Evolutionary conservation across 169 alveolate genomes (phyloP).

Genomic region (Babesia bigemina): DNA sequence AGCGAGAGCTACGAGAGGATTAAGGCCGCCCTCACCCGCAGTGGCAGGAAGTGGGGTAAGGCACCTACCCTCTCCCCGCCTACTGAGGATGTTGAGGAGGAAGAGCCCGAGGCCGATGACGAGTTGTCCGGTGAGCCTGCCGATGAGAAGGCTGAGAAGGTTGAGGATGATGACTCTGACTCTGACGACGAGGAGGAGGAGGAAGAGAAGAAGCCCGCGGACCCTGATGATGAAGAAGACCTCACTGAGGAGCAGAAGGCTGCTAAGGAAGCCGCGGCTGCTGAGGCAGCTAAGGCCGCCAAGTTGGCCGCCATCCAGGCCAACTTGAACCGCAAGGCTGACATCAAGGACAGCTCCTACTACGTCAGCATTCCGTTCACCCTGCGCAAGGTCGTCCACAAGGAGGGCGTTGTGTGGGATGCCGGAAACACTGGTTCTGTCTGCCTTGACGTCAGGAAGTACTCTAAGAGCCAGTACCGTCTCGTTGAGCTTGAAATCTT

Average conservation of each 20-base stretch:
- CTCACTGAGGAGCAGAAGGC: conserved; percentile 11
- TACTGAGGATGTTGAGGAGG: not conserved
- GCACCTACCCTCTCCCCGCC: not conserved
- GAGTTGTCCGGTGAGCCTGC: not conserved
- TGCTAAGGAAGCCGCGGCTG: not conserved
- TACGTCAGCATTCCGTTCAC: conserved; percentile 6
- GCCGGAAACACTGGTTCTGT: conserved; percentile 14
- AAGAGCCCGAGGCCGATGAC: not conserved
- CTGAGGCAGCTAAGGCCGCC: not conserved
- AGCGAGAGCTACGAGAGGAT: not conserved
- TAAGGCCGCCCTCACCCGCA: not conserved
- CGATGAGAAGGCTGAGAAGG: not conserved
- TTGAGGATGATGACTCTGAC: not conserved
- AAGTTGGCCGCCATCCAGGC: conserved; percentile 11
- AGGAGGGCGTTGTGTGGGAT: conserved; percentile 50
- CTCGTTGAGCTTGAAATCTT: conserved; percentile 36
- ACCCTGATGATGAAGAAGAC: not conserved
- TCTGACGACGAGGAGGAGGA: not conserved
- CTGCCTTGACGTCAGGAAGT: conserved; percentile 34
- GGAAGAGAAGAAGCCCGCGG: not conserved
- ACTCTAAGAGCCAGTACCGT: conserved; percentile 31
- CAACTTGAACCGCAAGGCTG: conserved; percentile 9
- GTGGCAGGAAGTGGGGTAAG: not conserved
- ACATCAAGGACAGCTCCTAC: conserved; percentile 11
- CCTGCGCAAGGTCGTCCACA: conserved; percentile 21